Evolutionary conservation across 768 basidiomycete species (phyloP), one percentile per base, ranked within the genome.

Genomic region (Rhizopogon roseolus): DNA sequence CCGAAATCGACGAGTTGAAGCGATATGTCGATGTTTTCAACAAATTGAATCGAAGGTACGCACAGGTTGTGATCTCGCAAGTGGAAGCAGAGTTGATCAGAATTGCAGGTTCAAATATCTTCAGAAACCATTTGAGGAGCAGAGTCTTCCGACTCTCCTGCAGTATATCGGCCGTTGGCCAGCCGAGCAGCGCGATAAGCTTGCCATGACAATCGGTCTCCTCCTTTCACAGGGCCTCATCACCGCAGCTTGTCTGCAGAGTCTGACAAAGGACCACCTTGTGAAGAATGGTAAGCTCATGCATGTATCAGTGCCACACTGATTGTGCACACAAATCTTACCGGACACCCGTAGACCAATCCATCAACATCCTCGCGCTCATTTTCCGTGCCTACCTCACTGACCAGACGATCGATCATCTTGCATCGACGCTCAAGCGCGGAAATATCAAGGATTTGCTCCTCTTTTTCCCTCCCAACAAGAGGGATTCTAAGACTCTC

Each of bases 1-100:
- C 80, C 61, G 81, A 90, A 69, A 75, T 86, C 66, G 87, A 86
- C 50, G 91, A 96, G 75, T 75, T 98, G 72, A 95, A 89, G 81
- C 89, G 88, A 67, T 93, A 97, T 63, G 79, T 95, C 53, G 95
- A 96, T 57, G 95, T 97, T 36, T 78, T 98, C 63, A 93, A 93
- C 72, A 95, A 93, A 76, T 87, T 98, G 54, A 93, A 95, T 78
- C 81, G 96, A 73, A 87, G 96, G 93, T 91, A 62, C 53, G 71
- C 57, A 34, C 10, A 29, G 40, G 36, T 52, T 19, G 19, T 0
- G 28, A 16, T 59, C 54, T 34, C 22, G 22, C 22, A 22, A 22
- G 22, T 22, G 22, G 22, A 49, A 60, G n/a, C 17, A 25, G 32
- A 16, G 59, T 49, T 59, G 41, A 37, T 54, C 45, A 17, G 19